A percentile compares a stretch with the other conserved stretches of the same genome.
phyloP scores from a whole-genome alignment of 441 rosid genomes.

The Pelargonium myrrhifolium region DNA sequence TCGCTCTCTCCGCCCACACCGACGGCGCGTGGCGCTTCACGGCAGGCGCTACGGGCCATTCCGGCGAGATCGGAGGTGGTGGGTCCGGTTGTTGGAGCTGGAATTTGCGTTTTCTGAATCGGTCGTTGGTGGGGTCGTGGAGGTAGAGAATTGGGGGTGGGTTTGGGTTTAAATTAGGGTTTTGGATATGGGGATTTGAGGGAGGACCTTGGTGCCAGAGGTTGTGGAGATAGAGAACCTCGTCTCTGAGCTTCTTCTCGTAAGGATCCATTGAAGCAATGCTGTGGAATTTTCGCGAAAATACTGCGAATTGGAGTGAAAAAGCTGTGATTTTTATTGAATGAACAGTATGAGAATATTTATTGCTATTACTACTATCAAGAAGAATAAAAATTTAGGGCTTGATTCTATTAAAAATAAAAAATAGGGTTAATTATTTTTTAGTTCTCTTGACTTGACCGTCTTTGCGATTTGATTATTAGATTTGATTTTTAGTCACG shows the following conservation, averaged over 20 bases:
- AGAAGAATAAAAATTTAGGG: no score
- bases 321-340: not conserved
- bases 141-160: not conserved
- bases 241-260: not conserved
- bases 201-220: slow-evolving; percentile 7
- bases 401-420: no score
- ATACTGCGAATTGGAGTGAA: no score
- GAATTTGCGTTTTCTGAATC: not conserved
- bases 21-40: slow-evolving; percentile 9
- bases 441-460: no score
- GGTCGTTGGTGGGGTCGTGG: not conserved
- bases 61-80: not conserved
- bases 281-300: not conserved
- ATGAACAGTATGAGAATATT: not conserved
- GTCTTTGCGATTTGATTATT: no score
- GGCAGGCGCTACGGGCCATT: slow-evolving; percentile 13
- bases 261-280: slow-evolving; percentile 1
- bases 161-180: not conserved
- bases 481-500: no score
- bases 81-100: not conserved
- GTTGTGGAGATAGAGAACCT: not conserved
- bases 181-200: not conserved
- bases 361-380: no score
- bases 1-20: slow-evolving; percentile 16
- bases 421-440: no score